Evolutionary conservation across 345 rosid genomes (phyloP).

Genomic region (Sisymbrium irio): DNA sequence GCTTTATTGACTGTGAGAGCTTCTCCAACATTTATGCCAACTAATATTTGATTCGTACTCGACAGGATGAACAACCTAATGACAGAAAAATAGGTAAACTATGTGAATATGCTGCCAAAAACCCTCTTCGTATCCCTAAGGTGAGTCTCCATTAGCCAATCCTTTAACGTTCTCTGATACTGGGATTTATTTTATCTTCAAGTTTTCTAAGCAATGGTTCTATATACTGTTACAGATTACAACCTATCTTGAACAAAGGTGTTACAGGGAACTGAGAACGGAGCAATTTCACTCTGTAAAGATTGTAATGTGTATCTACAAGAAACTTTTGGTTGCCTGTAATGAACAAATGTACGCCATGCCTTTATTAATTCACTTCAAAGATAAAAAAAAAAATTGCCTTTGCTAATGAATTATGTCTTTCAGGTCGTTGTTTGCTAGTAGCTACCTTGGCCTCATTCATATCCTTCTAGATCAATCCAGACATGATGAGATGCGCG

Average conservation of each 20-base stretch:
- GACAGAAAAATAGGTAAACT: constrained; percentile 49
- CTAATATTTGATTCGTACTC: background rate
- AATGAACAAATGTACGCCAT: constrained; percentile 58
- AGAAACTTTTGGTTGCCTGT: constrained; percentile 59
- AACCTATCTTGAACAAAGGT: constrained; percentile 67
- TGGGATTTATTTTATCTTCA: background rate
- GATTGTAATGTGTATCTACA: constrained; percentile 61
- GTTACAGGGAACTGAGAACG: constrained; percentile 70
- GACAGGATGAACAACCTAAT: constrained; percentile 47
- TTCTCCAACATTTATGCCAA: background rate
- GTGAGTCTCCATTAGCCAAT: constrained; percentile 14
- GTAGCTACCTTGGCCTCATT: constrained; percentile 66
- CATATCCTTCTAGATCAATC: constrained; percentile 70
- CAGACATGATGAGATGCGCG: constrained; percentile 49
- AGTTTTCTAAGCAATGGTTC: background rate
- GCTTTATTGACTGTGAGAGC: background rate
- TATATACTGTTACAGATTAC: constrained; percentile 51
- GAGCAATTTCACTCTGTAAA: constrained; percentile 60
- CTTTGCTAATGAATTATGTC: background rate
- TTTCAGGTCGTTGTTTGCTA: constrained; percentile 70
- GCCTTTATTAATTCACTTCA: background rate
- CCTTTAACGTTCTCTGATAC: background rate
- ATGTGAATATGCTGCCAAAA: constrained; percentile 66
- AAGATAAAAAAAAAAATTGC: background rate
- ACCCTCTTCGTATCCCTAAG: constrained; percentile 77